Conservation (phyloP, 371 early-diverging fungal species). For the Mucor velutinosus region DNA sequence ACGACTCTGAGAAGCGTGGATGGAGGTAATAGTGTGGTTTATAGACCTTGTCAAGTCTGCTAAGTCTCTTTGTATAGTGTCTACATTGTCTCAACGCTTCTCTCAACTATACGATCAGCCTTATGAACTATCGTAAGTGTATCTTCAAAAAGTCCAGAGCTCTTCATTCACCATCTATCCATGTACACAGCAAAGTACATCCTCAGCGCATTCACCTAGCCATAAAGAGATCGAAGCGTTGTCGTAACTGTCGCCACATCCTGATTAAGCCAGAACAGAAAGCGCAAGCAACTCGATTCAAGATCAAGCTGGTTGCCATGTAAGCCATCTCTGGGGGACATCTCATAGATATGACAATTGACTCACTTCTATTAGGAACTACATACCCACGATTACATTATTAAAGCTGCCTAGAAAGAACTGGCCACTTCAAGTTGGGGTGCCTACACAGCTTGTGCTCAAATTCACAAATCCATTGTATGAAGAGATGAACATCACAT, state of each 20-base stretch:
- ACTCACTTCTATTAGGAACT: slow-evolving; percentile 50
- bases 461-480: slow-evolving; percentile 86
- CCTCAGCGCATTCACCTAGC: slow-evolving; percentile 89
- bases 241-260: slow-evolving; percentile 85
- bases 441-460: slow-evolving; percentile 67
- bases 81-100: slow-evolving; percentile 70
- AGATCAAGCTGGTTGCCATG: slow-evolving; percentile 86
- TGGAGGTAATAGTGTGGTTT: slow-evolving; percentile 24
- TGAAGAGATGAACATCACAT: slow-evolving; percentile 65
- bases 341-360: background rate
- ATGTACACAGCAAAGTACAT: slow-evolving; percentile 44
- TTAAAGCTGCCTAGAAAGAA: slow-evolving; percentile 56
- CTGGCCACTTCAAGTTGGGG: slow-evolving; percentile 56
- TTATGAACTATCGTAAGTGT: slow-evolving; percentile 45
- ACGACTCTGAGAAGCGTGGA: slow-evolving; percentile 50
- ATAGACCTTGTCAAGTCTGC: background rate
- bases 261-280: slow-evolving; percentile 92
- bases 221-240: slow-evolving; percentile 85
- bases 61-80: slow-evolving; percentile 36
- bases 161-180: background rate
- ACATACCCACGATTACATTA: slow-evolving; percentile 79
- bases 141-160: background rate
- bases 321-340: slow-evolving; percentile 24
- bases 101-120: slow-evolving; percentile 74
- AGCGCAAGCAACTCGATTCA: slow-evolving; percentile 83